phyloP scores from a whole-genome alignment of 306 rosid genomes.

The Dicorynia guianensis region DNA sequence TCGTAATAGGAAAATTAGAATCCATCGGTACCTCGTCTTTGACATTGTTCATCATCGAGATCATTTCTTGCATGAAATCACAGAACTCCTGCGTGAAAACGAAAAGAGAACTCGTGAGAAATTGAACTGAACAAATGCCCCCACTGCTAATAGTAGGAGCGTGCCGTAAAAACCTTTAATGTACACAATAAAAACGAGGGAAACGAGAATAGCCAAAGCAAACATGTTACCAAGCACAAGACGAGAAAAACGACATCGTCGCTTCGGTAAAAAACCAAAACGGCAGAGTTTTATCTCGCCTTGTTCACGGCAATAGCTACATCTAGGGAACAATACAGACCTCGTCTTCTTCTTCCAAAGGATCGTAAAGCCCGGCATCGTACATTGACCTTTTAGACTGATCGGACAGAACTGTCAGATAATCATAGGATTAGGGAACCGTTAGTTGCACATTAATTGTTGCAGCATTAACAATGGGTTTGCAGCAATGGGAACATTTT shows the following conservation, averaged over 20 bases:
- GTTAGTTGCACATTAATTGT: background rate
- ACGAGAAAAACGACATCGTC: slow-evolving; percentile 39
- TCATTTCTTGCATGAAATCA: slow-evolving; percentile 94
- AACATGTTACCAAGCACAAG: slow-evolving; percentile 41
- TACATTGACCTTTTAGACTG: slow-evolving; percentile 85
- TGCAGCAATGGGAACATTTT: too few relatives aligned
- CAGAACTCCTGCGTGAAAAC: slow-evolving; percentile 69
- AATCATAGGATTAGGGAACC: slow-evolving; percentile 4
- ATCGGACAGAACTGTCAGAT: slow-evolving; percentile 81
- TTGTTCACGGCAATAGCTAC: slow-evolving; percentile 25
- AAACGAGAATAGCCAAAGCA: slow-evolving; percentile 4
- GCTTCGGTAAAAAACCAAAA: slow-evolving; percentile 26
- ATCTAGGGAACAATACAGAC: slow-evolving; percentile 51
- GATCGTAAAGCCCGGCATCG: slow-evolving; percentile 90
- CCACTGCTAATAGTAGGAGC: too few relatives aligned
- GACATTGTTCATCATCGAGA: slow-evolving; percentile 87
- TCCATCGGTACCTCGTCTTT: slow-evolving; percentile 69
- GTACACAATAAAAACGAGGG: background rate
- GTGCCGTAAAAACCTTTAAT: background rate
- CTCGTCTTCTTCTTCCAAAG: slow-evolving; percentile 79
- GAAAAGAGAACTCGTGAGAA: background rate
- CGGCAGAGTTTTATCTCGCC: slow-evolving; percentile 48
- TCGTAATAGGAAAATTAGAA: background rate
- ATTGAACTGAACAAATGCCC: background rate
- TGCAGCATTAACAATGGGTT: background rate